phyloP scores from a whole-genome alignment of 805 yeast genomes.

The Kockiozyma suomiensis region DNA sequence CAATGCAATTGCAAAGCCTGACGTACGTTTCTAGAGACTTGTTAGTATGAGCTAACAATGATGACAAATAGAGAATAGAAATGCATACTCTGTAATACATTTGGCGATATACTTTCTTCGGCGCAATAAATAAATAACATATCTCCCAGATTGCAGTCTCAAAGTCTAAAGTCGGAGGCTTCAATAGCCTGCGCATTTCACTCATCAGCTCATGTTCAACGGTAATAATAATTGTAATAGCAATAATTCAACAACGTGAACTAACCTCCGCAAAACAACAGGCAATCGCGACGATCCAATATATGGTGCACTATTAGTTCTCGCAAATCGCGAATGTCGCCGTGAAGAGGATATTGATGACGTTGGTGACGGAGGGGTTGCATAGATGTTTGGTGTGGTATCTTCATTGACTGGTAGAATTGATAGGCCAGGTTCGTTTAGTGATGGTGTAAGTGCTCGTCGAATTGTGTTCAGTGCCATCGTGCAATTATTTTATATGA shows the following conservation, averaged over 20 bases:
- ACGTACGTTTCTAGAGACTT: constrained; percentile 26
- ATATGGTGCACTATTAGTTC: neutral
- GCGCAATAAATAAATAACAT: constrained; percentile 68
- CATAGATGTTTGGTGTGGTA: neutral
- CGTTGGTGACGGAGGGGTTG: constrained; percentile 31
- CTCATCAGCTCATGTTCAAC: neutral
- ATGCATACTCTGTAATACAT: constrained; percentile 63
- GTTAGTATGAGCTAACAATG: neutral
- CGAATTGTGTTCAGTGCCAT: constrained; percentile 18
- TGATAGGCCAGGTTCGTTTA: constrained; percentile 10
- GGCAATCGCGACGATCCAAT: constrained; percentile 22
- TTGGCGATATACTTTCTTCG: constrained; percentile 79
- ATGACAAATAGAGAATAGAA: neutral
- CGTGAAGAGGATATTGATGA: constrained; percentile 26
- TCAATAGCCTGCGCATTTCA: constrained; percentile 49
- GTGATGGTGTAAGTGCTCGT: constrained; percentile 18
- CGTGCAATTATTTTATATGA: neutral
- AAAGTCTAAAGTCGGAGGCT: constrained; percentile 82
- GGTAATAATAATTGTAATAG: too few relatives aligned
- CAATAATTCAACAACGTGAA: neutral
- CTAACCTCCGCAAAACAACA: constrained; percentile 26
- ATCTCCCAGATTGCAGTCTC: constrained; percentile 95
- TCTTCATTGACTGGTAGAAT: constrained; percentile 20
- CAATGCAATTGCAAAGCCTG: neutral
- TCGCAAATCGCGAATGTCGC: constrained; percentile 17